Evolutionary conservation across 2,329 filamentous ascomycete genomes (phyloP), one percentile per base, ranked within the genome.

Genomic region (Incumbomyces delicatus): DNA sequence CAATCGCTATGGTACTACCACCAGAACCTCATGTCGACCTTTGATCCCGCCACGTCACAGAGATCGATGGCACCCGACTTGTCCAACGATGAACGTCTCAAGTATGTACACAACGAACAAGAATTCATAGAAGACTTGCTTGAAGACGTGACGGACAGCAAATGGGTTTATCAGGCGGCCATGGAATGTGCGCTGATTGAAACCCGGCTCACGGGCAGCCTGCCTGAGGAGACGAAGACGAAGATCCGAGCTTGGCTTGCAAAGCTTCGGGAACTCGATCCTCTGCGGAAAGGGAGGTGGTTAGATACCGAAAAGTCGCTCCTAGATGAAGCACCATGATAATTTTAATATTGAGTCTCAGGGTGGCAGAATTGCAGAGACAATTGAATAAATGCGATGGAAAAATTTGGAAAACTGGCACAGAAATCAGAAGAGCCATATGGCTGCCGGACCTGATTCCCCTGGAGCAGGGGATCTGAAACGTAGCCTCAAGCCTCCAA

Each of bases 1-100:
- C 90, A 96, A 61, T 95, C 88, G 14, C 73, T 95, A 5, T 98
- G 92, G 89, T 95, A 94, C 65, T 96, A 98, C 61, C 88, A 96
- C 63, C 85, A 92, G 57, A 94, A 83, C 59, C 70, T 95, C 48
- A 80, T 95, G 68, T 76, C 80, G 50, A 83, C 81, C 59, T 70
- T 85, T 57, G 69, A 75, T 44, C 73, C 70, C 58, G 68, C 66
- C 41, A 68, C 62, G 12, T 66, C 70, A 12, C 60, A 68, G 2
- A 67, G 73, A 16, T 76, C 76, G 8, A 83, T 95, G 56, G 75
- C 81, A 12, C 78, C 79, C 0, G 72, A 77, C 32, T 67, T 94
- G 27, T 73, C 73, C 1, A 61, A 69, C 5, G 66, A 74, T 7
- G 78, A 90, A 47, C 78, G 84, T 40, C 62, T 78, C 30, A 63